Base-by-base conservation (phyloP, 2,329 filamentous ascomycete genomes). In the Ceratocystis destructans region DNA sequence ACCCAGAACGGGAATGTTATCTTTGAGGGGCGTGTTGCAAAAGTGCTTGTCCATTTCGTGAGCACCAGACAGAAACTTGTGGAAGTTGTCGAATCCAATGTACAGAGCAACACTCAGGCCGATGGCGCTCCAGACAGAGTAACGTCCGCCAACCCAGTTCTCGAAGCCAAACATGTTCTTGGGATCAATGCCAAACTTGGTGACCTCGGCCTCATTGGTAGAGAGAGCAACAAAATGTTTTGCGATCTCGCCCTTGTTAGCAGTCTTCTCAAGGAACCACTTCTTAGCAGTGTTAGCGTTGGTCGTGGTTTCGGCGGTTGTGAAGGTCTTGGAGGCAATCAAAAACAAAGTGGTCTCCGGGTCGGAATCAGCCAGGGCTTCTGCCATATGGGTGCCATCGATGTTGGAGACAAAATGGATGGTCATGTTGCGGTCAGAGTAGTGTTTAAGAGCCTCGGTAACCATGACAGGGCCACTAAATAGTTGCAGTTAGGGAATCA, bases 121-220 rank as follows among this genome's bases (percentile, higher is more conserved):
- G 74, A 99, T 99, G 76, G 94, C 94, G 71, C 91, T 96, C 94
- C 94, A 99, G 71, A 99, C 94, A 68, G 91, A 96, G 84, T 99
- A 99, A 68, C 94, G 89, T 67, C 94, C 94, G 76, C 94, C 94
- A 64, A 97, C 93, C 94, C 94, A 99, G 78, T 89, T 95, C 78
- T 93, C 92, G 76, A 99, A 99, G 72, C 91, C 92, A 74, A 99
- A 99, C 94, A 99, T 99, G 83, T 97, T 99, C 83, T 93, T 93
- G 79, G 87, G 87, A 79, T 97, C 93, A 73, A 99, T 99, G 71
- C 94, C 94, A 73, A 99, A 99, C 82, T 97, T 97, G 79, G 89
- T 91, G 69, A 99, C 94, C 80, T 97, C 93, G 65, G 80, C 76
- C 79, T 93, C 89, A 79, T 99, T 99, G 76, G 94, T 99, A 62